Evolutionary conservation across 257 asterid genomes (phyloP).

Genomic region (Gentiana dahurica): DNA sequence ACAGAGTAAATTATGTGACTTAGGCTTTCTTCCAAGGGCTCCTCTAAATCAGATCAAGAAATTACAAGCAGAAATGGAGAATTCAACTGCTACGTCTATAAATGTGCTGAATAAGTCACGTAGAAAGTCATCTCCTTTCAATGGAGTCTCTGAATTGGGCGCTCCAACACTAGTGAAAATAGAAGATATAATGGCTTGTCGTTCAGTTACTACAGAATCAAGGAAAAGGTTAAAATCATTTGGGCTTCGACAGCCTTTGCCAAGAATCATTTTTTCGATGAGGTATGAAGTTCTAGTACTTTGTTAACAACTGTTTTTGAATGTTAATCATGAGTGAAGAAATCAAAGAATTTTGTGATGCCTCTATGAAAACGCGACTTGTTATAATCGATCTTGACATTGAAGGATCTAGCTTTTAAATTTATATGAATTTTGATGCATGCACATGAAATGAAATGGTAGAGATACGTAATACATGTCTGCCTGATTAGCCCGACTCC

Average conservation of each 20-base stretch:
- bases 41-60: slow-evolving; percentile 11
- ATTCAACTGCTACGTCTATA: background rate
- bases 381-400: too few relatives aligned
- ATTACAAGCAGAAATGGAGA: slow-evolving; percentile 2
- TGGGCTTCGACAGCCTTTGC: slow-evolving; percentile 52
- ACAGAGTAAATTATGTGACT: slow-evolving; percentile 15
- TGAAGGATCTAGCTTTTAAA: too few relatives aligned
- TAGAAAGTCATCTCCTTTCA: slow-evolving; percentile 1
- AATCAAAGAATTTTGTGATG: too few relatives aligned
- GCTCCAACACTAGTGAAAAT: slow-evolving; percentile 7
- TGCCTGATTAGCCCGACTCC: too few relatives aligned
- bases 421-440: too few relatives aligned
- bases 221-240: slow-evolving; percentile 28
- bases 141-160: slow-evolving; percentile 3
- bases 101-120: background rate
- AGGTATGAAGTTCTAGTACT: slow-evolving; percentile 23
- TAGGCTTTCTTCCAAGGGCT: slow-evolving; percentile 19
- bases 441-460: too few relatives aligned
- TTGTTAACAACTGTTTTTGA: background rate
- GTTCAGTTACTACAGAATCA: slow-evolving; percentile 10
- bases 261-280: slow-evolving; percentile 41
- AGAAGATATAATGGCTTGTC: background rate
- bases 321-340: too few relatives aligned
- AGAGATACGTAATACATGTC: too few relatives aligned
- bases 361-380: too few relatives aligned